phyloP scores from a whole-genome alignment of 371 early-diverging fungal species.

The Rhizopus sp. region DNA sequence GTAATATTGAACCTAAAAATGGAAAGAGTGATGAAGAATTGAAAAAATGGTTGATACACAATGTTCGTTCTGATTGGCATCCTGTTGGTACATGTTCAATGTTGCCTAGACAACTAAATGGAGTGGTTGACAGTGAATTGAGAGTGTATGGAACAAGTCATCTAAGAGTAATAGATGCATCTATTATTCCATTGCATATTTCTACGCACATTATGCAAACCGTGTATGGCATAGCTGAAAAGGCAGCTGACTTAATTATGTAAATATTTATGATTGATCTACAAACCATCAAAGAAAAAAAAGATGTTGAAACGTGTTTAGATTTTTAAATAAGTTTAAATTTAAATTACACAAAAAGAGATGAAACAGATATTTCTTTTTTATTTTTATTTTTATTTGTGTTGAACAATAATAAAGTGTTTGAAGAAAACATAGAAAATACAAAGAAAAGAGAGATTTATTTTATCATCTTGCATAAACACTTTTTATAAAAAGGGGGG shows the following conservation, averaged over 20 bases:
- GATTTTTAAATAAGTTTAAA: constrained; percentile 1
- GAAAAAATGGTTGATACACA: constrained; percentile 15
- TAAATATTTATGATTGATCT: constrained; percentile 6
- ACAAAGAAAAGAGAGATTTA: too few relatives aligned
- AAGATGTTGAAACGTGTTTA: constrained; percentile 7
- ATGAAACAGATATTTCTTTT: background rate
- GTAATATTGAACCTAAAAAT: constrained; percentile 19
- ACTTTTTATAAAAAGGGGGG: too few relatives aligned
- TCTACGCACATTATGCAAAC: constrained; percentile 25
- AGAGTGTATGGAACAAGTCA: constrained; percentile 39
- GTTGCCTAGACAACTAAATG: constrained; percentile 31
- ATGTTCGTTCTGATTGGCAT: constrained; percentile 28
- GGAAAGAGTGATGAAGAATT: constrained; percentile 20
- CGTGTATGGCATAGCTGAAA: constrained; percentile 22
- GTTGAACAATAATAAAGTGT: too few relatives aligned
- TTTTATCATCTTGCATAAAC: too few relatives aligned
- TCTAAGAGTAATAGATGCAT: constrained; percentile 47
- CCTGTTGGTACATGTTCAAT: constrained; percentile 39
- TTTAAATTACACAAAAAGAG: background rate
- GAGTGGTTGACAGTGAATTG: constrained; percentile 41
- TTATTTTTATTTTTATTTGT: background rate
- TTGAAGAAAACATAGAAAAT: too few relatives aligned
- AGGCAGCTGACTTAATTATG: constrained; percentile 18
- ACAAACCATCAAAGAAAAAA: background rate
- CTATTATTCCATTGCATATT: constrained; percentile 38